Base-by-base conservation (phyloP, 306 rosid genomes). In the Abrus pulchellus region DNA sequence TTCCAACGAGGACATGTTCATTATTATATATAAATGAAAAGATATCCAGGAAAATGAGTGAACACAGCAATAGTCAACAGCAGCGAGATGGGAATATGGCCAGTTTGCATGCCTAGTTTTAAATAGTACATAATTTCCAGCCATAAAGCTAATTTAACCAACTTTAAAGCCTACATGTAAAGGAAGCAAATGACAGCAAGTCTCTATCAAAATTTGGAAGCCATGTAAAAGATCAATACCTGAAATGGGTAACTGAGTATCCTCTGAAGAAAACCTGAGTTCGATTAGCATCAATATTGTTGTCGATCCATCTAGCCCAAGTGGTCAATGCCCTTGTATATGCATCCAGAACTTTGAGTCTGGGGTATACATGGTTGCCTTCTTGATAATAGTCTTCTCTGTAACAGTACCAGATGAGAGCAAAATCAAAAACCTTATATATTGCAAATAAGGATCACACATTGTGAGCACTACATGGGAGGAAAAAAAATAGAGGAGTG, bases 361-460 rank as follows among this genome's bases (percentile, higher is more conserved):
- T 90, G 3, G 94, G 91, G 83, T 93, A 82, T 30, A 96, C 86
- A 44, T 77, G 62, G 74, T 92, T 80, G 14, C 99, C 99, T 96
- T 92, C 99, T 87, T 96, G 97, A 87, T 93, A 93, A 84, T 93
- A 93, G 72, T 93, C 92, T 86, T 93, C 97, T 44, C 99, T 96
- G 89, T 76, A 48, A 72, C 40, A 70, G 33, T 82, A 72, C 34
- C 86, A 76, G 55, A 61, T 50, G 40, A 48, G 8, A 59, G 14
- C 60, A 79, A 52, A 64, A 68, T 61, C 3, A 68, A 57, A 52
- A 81, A n/a, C 40, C 74, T 80, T 6, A 70, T 13, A 20, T 57
- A 44, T 47, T 73, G 75, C 75, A 47, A 14, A 49, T 33, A 28
- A n/a, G 33, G 34, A 69, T 65, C 4, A 12, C 70, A 79, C 43